These are phyloP conservation scores for Neofusicoccum sp. DNA, from an alignment of 2,329 filamentous ascomycete species.

Conservation along the genomic window DNA sequence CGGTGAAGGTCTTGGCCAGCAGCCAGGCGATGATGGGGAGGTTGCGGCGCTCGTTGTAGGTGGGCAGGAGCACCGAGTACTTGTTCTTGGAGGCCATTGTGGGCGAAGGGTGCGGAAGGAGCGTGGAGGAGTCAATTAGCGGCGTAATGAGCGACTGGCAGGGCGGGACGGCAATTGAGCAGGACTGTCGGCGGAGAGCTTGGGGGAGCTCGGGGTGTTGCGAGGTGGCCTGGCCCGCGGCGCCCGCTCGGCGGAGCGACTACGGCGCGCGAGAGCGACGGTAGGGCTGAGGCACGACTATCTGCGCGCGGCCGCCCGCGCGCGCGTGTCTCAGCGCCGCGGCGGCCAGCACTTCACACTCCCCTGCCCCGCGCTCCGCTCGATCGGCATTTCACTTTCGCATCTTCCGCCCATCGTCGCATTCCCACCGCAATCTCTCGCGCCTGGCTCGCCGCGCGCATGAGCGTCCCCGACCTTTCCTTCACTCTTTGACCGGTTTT, in stretches of 20 bases:
- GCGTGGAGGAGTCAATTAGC: conserved; percentile 2
- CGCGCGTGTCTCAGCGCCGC: too few relatives aligned
- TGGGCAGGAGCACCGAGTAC: conserved; percentile 96
- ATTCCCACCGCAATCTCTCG: conserved; percentile 5
- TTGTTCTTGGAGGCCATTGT: conserved; percentile 45
- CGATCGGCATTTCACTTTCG: conserved; percentile 14
- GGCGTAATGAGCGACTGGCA: conserved; percentile 14
- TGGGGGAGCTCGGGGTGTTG: conserved; percentile 5
- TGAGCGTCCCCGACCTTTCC: not conserved
- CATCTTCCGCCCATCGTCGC: conserved; percentile 4
- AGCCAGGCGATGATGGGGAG: conserved; percentile 95
- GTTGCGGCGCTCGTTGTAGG: conserved; percentile 97
- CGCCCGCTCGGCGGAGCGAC: not conserved
- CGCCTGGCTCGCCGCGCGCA: not conserved
- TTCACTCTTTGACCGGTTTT: not conserved
- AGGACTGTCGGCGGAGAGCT: not conserved
- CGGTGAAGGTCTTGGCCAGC: conserved; percentile 85
- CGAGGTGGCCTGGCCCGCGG: conserved; percentile 6
- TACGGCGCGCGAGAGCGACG: not conserved
- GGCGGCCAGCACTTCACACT: not conserved
- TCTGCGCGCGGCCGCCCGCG: not conserved
- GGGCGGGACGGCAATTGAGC: not conserved
- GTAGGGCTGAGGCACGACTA: not conserved
- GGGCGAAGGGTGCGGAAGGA: not conserved
- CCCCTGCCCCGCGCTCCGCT: not conserved